Evolutionary conservation across 305 asterid genomes (phyloP), one percentile per base, ranked within the genome.

Genomic region (Stenogyne calaminthoides): DNA sequence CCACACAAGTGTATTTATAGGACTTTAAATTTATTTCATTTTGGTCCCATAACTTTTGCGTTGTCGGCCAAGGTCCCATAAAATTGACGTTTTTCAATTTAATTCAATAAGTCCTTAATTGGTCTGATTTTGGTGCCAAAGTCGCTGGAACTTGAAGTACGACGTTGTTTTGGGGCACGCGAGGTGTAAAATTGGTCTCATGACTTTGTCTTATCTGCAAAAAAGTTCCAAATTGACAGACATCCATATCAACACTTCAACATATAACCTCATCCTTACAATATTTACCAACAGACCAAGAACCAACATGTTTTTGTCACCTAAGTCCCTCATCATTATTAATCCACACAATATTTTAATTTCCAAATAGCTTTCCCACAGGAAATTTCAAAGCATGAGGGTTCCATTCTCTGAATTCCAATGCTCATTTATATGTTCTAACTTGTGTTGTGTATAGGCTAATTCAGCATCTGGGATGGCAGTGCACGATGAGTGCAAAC

Each of bases 401-500:
- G 29, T 25, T 25, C 29, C 29, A 2, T 25, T 25, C 29, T 25
- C 29, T 25, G 29, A 25, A 25, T 3, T 25, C 55, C 55, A 47
- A n/a, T 14, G 12, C 10, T 46, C 20, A 47, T 19, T 20, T 19
- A 20, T 67, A 20, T 6, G 9, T 56, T 22, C 22, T 22, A 52
- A 47, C 51, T 37, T 40, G 19, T n/a, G 20, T 57, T 70, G 46
- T 60, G 36, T 59, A 18, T 10, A 81, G 83, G 82, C 83, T 57
- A 81, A 81, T 64, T 47, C 80, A 67, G 85, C 85, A 55, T 81
- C 82, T 0, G 85, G 85, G 47, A 81, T 81, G 78, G 85, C 85
- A 25, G 80, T 81, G 73, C 80, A 81, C 29, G 85, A 75, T 51
- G 85, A 78, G 1, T 81, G 85, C 82, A 81, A 81, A 37, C 80